Base-by-base conservation (phyloP, 371 early-diverging fungal species). In the Syncephalastrum sp. region DNA sequence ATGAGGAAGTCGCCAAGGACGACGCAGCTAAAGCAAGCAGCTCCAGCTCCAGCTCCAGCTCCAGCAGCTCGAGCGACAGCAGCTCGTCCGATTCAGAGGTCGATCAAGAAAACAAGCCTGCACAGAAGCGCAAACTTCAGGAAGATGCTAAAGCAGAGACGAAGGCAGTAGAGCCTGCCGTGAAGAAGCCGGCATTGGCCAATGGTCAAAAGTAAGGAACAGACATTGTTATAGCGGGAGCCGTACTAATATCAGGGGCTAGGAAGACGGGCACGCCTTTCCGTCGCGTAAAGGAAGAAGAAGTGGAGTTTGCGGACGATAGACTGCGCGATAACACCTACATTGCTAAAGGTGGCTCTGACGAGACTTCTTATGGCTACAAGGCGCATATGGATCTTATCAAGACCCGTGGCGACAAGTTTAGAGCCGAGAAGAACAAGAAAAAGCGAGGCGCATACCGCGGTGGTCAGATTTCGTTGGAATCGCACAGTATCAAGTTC, bases 371-470 rank as follows among this genome's bases (percentile, higher is more conserved):
- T 47, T 97, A 95, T 72, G 98, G 97, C 14, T 82, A 86, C 79
- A 95, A 92, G 66, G 99, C 99, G 4, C 90, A 95, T 67, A 77
- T 81, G 67, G 98, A 98, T 59, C 81, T 98, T 62, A 88, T 93
- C 56, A 89, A 88, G 42, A 93, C 91, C 5, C 80, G 91, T 38
- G 99, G 99, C 42, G 95, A 95, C 72, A 91, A 89, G 23, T 98
- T 98, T 82, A 83, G 93, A 42, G 88, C 89, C 10, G 97, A 95
- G 62, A 98, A 98, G 86, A 93, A 93, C 68, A 97, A 97, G 82
- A 97, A 97, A 83, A 98, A 98, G 90, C 82, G 92, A 47, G 98
- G 98, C 10, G 87, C 91, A 38, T 98, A 97, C 79, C 84, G 90
- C 51, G 98, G 98, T 27, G 98, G 98, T 23, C 75, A 74, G 53